Evolutionary conservation across 176 grass and related monocot species (phyloP).

Genomic region (Coix lacrymajobi): DNA sequence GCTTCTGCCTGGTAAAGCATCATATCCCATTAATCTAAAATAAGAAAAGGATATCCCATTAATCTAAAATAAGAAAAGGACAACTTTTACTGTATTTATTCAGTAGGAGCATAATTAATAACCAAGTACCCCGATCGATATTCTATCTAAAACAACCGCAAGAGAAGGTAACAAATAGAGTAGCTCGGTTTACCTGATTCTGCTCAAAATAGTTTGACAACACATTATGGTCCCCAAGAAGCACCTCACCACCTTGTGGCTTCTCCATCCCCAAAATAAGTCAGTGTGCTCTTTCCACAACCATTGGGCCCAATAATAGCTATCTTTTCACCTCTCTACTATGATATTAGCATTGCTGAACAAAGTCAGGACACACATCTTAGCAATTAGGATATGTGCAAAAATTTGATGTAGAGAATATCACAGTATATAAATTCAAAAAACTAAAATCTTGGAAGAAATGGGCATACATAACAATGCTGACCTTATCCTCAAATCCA

Average conservation of each 20-base stretch:
- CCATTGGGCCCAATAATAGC: constrained; percentile 96
- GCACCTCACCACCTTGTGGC: constrained; percentile 61
- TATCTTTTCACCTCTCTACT: constrained; percentile 89
- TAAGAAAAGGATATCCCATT: no score
- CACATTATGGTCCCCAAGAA: constrained; percentile 93
- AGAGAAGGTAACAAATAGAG: not conserved
- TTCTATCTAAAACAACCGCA: constrained; percentile 13
- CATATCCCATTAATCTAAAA: no score
- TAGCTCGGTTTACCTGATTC: constrained; percentile 61
- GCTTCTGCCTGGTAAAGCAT: no score
- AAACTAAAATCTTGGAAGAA: not conserved
- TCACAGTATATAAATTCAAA: not conserved
- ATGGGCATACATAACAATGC: not conserved
- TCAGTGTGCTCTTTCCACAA: constrained; percentile 82
- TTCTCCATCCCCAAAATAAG: constrained; percentile 85
- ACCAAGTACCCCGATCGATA: not conserved
- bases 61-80: not conserved
- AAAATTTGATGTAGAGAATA: not conserved
- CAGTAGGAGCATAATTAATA: not conserved
- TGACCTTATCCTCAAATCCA: constrained; percentile 72
- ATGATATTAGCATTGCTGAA: constrained; percentile 88
- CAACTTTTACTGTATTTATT: constrained; percentile 4
- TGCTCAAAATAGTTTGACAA: constrained; percentile 96
- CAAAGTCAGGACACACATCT: constrained; percentile 42
- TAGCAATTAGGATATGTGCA: not conserved